A percentile compares a stretch with the other conserved stretches of the same genome.
phyloP scores from a whole-genome alignment of 2,329 filamentous ascomycete genomes.

The Exophiala sp. region DNA sequence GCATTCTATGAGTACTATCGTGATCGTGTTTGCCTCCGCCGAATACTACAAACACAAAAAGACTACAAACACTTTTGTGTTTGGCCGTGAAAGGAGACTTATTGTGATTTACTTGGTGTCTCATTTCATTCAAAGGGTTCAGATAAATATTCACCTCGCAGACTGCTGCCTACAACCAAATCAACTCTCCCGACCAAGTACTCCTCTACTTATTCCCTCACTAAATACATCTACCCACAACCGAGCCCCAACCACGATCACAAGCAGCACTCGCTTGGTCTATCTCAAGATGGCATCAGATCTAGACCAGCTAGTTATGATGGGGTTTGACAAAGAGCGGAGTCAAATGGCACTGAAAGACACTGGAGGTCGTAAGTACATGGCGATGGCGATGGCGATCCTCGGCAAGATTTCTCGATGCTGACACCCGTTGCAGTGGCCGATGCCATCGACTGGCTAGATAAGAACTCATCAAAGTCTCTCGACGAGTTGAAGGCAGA shows the following conservation, averaged over 20 bases:
- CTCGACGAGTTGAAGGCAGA: conserved; percentile 71
- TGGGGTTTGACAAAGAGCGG: conserved; percentile 78
- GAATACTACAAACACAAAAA: too few species aligned
- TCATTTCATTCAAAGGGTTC: too few species aligned
- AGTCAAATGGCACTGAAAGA: conserved; percentile 82
- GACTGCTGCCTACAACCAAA: too few species aligned
- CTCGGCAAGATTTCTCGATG: neutral
- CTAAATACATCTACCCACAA: neutral
- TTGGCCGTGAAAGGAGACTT: too few species aligned
- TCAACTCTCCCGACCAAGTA: neutral
- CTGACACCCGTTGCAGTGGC: conserved; percentile 57
- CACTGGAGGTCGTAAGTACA: conserved; percentile 67
- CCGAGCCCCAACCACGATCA: too few species aligned
- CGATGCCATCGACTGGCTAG: conserved; percentile 90
- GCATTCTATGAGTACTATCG: too few species aligned
- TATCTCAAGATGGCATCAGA: conserved; percentile 43
- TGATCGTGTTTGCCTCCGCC: too few species aligned
- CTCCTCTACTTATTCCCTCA: neutral
- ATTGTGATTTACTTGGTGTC: too few species aligned
- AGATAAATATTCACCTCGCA: too few species aligned
- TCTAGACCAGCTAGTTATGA: conserved; percentile 59
- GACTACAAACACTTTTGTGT: too few species aligned
- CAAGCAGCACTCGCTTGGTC: neutral
- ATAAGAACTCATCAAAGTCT: conserved; percentile 82
- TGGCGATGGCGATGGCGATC: neutral